phyloP scores from a whole-genome alignment of 164 flowering plant genomes.

The Platanus orientalis region DNA sequence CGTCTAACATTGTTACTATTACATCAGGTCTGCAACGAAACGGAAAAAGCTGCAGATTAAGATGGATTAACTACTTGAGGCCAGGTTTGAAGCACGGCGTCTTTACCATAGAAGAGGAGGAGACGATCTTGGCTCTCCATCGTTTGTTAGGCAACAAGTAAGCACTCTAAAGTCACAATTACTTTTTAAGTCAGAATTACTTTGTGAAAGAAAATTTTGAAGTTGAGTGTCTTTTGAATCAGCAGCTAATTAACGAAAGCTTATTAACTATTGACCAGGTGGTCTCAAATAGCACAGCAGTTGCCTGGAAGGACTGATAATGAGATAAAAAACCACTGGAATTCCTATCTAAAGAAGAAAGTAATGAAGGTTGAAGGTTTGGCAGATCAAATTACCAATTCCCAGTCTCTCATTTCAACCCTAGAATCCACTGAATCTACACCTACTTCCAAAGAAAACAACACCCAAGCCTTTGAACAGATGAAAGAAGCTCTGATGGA shows the following conservation, averaged over 20 bases:
- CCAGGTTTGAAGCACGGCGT: conserved; percentile 65
- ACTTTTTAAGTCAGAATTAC: no score
- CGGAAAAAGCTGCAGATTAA: no score
- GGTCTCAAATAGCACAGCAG: conserved; percentile 83
- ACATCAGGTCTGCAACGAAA: no score
- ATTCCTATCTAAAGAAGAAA: conserved; percentile 75
- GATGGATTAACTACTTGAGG: no score
- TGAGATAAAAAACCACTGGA: conserved; percentile 91
- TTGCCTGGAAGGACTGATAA: conserved; percentile 94
- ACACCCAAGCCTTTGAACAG: conserved; percentile 11
- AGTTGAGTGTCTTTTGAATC: no score
- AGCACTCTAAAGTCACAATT: no score
- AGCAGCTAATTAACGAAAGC: not conserved
- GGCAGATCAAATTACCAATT: conserved; percentile 10
- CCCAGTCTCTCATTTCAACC: conserved; percentile 14
- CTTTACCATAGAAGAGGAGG: conserved; percentile 58
- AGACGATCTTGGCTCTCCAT: conserved; percentile 60
- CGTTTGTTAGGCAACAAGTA: conserved; percentile 82
- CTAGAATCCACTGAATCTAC: conserved; percentile 15
- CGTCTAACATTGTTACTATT: no score
- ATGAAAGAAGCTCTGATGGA: conserved; percentile 16
- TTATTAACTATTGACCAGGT: conserved; percentile 37
- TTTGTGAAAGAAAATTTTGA: no score
- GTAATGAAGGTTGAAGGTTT: conserved; percentile 24
- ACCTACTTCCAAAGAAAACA: conserved; percentile 6